These are phyloP conservation scores for Hirschfeldia incana DNA, from an alignment of 345 rosid species.

Conservation along the genomic window DNA sequence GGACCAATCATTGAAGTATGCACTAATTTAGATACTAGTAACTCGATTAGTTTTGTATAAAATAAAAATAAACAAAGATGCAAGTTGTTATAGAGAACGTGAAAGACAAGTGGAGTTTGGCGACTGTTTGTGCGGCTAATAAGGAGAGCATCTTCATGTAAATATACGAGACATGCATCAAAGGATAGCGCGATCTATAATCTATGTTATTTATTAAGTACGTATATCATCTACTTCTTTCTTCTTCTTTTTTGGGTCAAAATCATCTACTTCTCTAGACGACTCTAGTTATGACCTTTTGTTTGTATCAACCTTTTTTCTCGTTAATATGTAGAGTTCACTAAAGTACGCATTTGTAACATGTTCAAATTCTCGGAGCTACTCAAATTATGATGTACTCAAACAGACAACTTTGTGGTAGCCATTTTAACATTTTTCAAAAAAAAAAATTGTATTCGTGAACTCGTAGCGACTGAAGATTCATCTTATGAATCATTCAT, in stretches of 20 bases:
- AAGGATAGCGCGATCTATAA: constrained; percentile 23
- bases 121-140: constrained; percentile 36
- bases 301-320: not conserved
- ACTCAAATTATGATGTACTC: not conserved
- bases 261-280: not conserved
- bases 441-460: not conserved
- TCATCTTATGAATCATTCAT: not conserved
- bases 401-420: not conserved
- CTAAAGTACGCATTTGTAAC: not conserved
- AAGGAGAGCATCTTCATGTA: constrained; percentile 35
- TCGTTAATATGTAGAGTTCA: not conserved
- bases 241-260: not conserved
- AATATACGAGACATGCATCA: constrained; percentile 39
- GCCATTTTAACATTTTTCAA: not conserved
- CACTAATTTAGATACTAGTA: constrained; percentile 9
- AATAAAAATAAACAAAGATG: constrained; percentile 11
- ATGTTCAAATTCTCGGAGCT: not conserved
- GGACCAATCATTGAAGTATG: constrained; percentile 36
- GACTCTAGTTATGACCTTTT: not conserved
- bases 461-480: not conserved
- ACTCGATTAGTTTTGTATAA: not conserved
- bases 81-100: constrained; percentile 41
- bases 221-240: not conserved
- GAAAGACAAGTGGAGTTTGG: constrained; percentile 40
- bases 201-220: not conserved